Base-by-base conservation (phyloP, 371 early-diverging fungal species). In the Mortierella sp. region DNA sequence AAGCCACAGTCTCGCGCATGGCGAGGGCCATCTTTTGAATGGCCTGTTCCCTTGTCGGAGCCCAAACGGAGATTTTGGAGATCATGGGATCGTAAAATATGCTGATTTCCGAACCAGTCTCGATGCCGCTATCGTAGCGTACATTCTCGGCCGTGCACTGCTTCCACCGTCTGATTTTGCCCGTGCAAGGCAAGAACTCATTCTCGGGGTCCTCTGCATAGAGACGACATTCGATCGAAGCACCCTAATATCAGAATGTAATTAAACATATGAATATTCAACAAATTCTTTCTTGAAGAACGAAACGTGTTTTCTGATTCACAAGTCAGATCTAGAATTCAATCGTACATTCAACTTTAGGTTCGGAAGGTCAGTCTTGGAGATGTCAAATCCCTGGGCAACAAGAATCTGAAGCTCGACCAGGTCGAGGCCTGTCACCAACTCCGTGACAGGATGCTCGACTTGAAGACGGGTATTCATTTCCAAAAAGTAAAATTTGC, bases 361-460 rank as follows among this genome's bases (percentile, higher is more conserved):
- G 75, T 82, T 70, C 31, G 80, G 68, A 24, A 81, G 69, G 41
- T 68, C 51, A 11, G 81, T 70, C 49, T 75, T 64, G 27, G 79
- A 68, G 47, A 79, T 61, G 23, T 79, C 70, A 42, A 60, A 73
- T 17, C 79, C 89, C 51, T 87, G 85, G 19, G 93, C 93, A 6
- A 93, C 87, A 19, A 86, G 68, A 15, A 94, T 83, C 82, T 93
- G 92, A 60, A 89, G 83, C 64, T 94, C 95, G n/a, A 97, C 98
- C 17, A 99, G 82, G 83, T 99, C 98, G n/a, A 95, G 70, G 0
- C 93, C 94, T 43, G 96, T 96, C 47, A 96, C 90, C 53, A 89
- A 81, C 82, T 99, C 99, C 15, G 98, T 97, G 55, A 98, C 94
- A 28, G 97, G 97, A 81, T 98, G 99, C 82, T 99, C 98, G 51